Base-by-base conservation (phyloP, 495 filamentous ascomycete species). In the Trichocladium uniseriatum region DNA sequence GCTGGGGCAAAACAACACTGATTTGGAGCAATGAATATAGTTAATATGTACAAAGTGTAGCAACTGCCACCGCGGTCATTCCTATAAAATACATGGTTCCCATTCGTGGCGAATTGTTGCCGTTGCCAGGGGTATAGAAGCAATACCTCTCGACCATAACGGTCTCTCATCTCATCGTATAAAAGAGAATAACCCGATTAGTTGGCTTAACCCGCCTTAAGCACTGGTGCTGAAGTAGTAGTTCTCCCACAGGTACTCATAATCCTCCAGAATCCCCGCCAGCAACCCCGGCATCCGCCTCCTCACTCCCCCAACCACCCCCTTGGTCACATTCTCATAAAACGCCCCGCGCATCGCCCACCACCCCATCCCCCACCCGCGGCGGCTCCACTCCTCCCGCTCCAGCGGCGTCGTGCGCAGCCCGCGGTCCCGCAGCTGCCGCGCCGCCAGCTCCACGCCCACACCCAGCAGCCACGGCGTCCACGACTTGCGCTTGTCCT, bases 191-290 rank as follows among this genome's bases (percentile, higher is more conserved):
- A n/a, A n/a, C n/a, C n/a, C n/a, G n/a, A n/a, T n/a, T n/a, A n/a
- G n/a, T n/a, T n/a, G n/a, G n/a, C n/a, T n/a, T n/a, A n/a, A n/a
- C n/a, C n/a, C n/a, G n/a, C 39, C 38, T 70, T 50, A 75, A 14
- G 65, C 54, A 32, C 67, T 70, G 10, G 72, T 75, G 57, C 72
- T 75, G 65, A 97, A 97, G 67, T 98, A 91, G 60, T 94, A 97
- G 44, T 94, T 86, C 69, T 96, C 91, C 92, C 92, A 98, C 14
- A 98, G 73, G 60, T 92, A 96, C 62, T 94, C 87, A 58, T 97
- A 97, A 61, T 98, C 94, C 63, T 94, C 90, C 47, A 97, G 59
- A 19, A 98, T 77, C 44, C 82, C 89, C 1, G 79, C 81, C 14
- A 96, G 71, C 55, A 97, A 69, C 56, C 84, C 82, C 43, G 94